These are phyloP conservation scores for Huntiella bhutanensis DNA, from an alignment of 2,329 filamentous ascomycete species.

Conservation along the genomic window DNA sequence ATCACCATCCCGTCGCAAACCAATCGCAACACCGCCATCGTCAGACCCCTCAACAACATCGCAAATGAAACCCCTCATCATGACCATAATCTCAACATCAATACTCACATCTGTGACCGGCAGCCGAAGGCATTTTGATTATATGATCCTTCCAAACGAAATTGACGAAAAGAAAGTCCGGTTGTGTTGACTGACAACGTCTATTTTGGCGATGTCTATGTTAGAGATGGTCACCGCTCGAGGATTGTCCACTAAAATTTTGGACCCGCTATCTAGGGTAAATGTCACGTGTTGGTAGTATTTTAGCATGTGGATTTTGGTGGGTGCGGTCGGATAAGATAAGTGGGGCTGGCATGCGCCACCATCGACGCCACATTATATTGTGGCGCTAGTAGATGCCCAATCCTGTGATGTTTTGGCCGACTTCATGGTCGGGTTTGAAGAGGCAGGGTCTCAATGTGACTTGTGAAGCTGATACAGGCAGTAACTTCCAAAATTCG, in stretches of 20 bases:
- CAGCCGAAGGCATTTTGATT: slow-evolving; percentile 73
- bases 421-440: too few relatives aligned
- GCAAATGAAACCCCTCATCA: too few relatives aligned
- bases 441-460: too few relatives aligned
- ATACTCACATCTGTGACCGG: slow-evolving; percentile 72
- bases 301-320: slow-evolving; percentile 11
- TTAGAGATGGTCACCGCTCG: slow-evolving; percentile 12
- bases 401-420: not conserved
- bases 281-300: slow-evolving; percentile 9
- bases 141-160: slow-evolving; percentile 20
- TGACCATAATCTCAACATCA: not conserved
- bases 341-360: not conserved
- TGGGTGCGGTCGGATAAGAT: slow-evolving; percentile 4
- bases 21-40: too few relatives aligned
- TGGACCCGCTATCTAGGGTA: slow-evolving; percentile 12
- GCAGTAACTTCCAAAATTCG: too few relatives aligned
- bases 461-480: too few relatives aligned
- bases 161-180: slow-evolving; percentile 21
- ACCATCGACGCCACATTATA: not conserved
- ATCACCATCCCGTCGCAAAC: too few relatives aligned
- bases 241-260: slow-evolving; percentile 15
- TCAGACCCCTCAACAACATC: too few relatives aligned
- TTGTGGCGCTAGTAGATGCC: not conserved
- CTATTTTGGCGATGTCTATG: slow-evolving; percentile 12
- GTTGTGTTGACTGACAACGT: slow-evolving; percentile 17